Conservation (phyloP, 1,284 basidiomycete species). For the Microbotryum lychnidis-dioicae region DNA sequence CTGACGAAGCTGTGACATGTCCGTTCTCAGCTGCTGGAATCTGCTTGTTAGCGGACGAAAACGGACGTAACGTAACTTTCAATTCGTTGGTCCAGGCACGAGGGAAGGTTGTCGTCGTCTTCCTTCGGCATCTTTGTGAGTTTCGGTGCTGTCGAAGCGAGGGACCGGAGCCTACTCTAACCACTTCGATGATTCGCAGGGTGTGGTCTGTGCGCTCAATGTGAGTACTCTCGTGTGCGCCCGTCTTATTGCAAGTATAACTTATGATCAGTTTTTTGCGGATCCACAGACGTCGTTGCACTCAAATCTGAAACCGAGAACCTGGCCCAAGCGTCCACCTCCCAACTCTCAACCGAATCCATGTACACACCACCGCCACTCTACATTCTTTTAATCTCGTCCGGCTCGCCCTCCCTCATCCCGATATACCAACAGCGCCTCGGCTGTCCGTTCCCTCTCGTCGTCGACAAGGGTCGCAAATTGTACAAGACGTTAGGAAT, state of each 20-base stretch:
- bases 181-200: background rate
- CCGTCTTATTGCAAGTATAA: too few species aligned
- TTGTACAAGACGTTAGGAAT: conserved; percentile 29
- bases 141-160: background rate
- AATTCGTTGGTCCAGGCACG: background rate
- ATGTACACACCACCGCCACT: conserved; percentile 16
- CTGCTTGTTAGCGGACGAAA: conserved; percentile 3
- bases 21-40: background rate
- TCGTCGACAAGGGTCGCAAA: conserved; percentile 11
- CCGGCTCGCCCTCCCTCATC: conserved; percentile 19
- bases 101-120: conserved; percentile 18
- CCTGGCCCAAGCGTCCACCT: conserved; percentile 11
- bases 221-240: too few species aligned
- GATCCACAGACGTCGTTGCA: too few species aligned
- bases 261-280: too few species aligned
- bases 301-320: too few species aligned
- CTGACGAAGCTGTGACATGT: background rate
- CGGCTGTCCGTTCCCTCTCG: conserved; percentile 26
- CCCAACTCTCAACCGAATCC: conserved; percentile 5
- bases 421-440: conserved; percentile 18
- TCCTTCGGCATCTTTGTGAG: background rate
- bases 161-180: background rate
- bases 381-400: conserved; percentile 27
- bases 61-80: background rate
- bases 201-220: conserved; percentile 26